These are phyloP conservation scores for Sarcomyxa edulis DNA, from an alignment of 768 basidiomycete species.

Conservation along the genomic window DNA sequence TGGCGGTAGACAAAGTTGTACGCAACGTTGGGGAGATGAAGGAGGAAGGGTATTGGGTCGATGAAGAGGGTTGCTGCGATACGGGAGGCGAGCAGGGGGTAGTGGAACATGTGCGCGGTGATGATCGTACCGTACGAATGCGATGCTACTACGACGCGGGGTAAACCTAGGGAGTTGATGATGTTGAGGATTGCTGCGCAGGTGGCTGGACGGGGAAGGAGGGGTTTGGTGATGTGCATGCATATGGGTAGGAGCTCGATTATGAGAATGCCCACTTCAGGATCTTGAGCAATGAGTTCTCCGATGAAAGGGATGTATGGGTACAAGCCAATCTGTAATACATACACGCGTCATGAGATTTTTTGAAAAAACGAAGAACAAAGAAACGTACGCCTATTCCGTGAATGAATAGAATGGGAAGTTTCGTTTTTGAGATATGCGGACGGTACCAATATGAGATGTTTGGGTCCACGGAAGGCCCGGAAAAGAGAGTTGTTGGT, in stretches of 20 bases:
- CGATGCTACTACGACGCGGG: conserved; percentile 37
- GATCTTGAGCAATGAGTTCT: conserved; percentile 36
- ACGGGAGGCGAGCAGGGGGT: conserved; percentile 22
- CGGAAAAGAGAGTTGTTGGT: conserved; percentile 38
- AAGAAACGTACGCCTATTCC: conserved; percentile 53
- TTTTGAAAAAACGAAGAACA: neutral
- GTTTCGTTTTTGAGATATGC: conserved; percentile 39
- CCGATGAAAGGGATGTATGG: conserved; percentile 50
- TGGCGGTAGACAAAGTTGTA: conserved; percentile 62
- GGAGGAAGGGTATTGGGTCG: conserved; percentile 62
- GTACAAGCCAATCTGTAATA: conserved; percentile 53
- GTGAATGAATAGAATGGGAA: conserved; percentile 60
- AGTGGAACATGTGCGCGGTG: conserved; percentile 47
- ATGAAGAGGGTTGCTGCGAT: conserved; percentile 46
- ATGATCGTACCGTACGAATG: conserved; percentile 65
- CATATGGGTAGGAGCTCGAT: conserved; percentile 57
- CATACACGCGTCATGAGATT: neutral
- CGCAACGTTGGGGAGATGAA: conserved; percentile 58
- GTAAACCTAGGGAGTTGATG: conserved; percentile 35
- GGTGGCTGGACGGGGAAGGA: conserved; percentile 35
- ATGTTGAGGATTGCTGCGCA: conserved; percentile 37
- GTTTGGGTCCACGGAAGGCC: conserved; percentile 28
- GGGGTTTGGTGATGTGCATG: conserved; percentile 52
- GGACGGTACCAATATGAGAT: conserved; percentile 36
- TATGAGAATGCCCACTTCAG: conserved; percentile 47